Conservation (phyloP, 2,329 filamentous ascomycete genomes). For the Colletotrichum abscissum region DNA sequence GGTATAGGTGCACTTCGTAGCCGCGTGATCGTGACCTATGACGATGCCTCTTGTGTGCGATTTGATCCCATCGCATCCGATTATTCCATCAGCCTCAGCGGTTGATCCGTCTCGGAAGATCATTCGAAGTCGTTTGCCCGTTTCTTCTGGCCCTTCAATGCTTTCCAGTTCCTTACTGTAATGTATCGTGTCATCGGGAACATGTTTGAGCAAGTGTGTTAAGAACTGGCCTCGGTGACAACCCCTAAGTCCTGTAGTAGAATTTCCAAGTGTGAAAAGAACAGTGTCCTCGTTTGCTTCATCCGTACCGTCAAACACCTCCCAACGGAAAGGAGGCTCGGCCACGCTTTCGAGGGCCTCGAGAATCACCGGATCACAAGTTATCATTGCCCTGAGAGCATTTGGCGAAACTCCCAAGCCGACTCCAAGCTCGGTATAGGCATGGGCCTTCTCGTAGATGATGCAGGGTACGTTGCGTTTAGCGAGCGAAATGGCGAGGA, state of each 20-base stretch:
- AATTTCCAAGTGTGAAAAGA: conserved; percentile 3
- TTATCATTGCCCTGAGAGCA: conserved; percentile 56
- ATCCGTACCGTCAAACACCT: conserved; percentile 32
- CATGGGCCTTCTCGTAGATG: conserved; percentile 57
- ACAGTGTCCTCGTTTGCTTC: background rate
- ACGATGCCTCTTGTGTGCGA: conserved; percentile 57
- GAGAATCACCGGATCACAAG: conserved; percentile 41
- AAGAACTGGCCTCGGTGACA: conserved; percentile 39
- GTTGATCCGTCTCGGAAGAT: conserved; percentile 52
- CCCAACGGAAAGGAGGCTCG: conserved; percentile 33
- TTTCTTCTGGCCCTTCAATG: conserved; percentile 40
- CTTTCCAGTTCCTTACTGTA: conserved; percentile 44
- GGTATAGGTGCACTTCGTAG: conserved; percentile 55
- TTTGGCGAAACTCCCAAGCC: conserved; percentile 63
- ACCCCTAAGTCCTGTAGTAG: background rate
- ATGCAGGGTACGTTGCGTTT: conserved; percentile 54
- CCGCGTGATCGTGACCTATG: conserved; percentile 54
- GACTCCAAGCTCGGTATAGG: conserved; percentile 59
- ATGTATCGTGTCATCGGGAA: conserved; percentile 43
- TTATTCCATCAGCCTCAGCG: conserved; percentile 52
- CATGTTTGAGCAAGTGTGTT: conserved; percentile 48
- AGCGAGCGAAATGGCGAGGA: conserved; percentile 56
- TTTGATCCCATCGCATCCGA: conserved; percentile 73
- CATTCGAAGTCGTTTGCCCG: conserved; percentile 39
- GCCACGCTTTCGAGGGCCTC: conserved; percentile 49